Percentiles rank a stretch among this genome's conserved stretches.
Conservation (phyloP, 208 protist species). For the Giardia muris region DNA sequence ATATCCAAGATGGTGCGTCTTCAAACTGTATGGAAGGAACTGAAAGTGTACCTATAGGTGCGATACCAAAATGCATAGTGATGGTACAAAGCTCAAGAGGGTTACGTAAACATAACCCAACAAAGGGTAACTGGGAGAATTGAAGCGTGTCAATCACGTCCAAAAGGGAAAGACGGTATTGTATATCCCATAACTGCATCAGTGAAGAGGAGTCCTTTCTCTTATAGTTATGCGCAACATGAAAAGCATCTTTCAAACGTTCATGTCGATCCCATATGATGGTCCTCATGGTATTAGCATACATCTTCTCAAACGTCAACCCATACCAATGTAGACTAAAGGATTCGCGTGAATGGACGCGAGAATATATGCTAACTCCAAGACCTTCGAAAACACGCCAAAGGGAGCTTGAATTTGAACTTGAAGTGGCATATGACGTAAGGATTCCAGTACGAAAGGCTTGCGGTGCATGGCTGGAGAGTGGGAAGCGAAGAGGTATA, state of each 20-base stretch:
- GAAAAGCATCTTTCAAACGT: background rate
- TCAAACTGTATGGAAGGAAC: background rate
- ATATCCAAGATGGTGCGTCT: background rate
- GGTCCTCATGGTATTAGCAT: background rate
- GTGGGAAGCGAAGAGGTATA: background rate
- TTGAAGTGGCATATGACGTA: background rate
- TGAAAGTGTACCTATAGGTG: background rate
- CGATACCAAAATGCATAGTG: background rate
- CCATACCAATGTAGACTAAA: background rate
- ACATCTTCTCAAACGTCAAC: background rate
- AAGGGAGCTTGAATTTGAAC: background rate
- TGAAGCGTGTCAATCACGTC: background rate
- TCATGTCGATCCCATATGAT: background rate
- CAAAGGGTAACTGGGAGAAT: background rate
- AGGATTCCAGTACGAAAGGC: background rate
- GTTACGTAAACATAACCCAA: background rate
- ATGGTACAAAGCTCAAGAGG: background rate
- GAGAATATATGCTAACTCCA: background rate
- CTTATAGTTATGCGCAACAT: background rate
- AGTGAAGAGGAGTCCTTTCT: background rate
- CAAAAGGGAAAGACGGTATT: background rate
- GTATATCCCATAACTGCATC: background rate
- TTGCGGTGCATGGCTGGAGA: background rate
- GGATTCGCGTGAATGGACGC: background rate
- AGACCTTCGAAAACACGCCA: background rate